Percentiles rank a stretch among this genome's conserved stretches.
Evolutionary conservation across 352 stramenopile genomes (phyloP).

Genomic region (Phytophthora niederhauseri): DNA sequence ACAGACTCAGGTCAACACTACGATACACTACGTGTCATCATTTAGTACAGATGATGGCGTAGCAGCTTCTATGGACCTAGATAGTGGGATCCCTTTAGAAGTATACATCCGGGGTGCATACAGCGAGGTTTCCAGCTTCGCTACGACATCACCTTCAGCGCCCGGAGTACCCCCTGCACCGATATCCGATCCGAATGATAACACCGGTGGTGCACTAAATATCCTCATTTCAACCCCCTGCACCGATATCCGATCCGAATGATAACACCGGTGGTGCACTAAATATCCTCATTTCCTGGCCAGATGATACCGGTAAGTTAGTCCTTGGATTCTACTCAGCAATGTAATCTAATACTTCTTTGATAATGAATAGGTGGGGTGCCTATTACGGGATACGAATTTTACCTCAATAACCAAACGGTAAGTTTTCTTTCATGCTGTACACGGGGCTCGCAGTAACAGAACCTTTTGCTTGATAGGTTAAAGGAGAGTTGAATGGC

Average conservation of each 20-base stretch:
- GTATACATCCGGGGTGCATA: constrained; percentile 36
- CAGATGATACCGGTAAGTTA: constrained; percentile 66
- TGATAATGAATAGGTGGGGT: constrained; percentile 33
- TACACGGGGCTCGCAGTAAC: background rate
- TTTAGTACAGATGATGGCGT: constrained; percentile 15
- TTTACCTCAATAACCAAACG: constrained; percentile 41
- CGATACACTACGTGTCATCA: constrained; percentile 3
- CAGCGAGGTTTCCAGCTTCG: constrained; percentile 40
- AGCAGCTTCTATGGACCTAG: constrained; percentile 21
- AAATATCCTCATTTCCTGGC: constrained; percentile 48
- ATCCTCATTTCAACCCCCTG: too few species aligned
- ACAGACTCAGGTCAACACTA: background rate
- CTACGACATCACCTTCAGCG: constrained; percentile 34
- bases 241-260: constrained; percentile 8
- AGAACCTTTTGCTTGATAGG: constrained; percentile 16
- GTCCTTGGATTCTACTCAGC: too few species aligned
- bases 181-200: constrained; percentile 10
- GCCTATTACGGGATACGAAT: constrained; percentile 37
- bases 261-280: constrained; percentile 50
- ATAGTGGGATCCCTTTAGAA: constrained; percentile 9
- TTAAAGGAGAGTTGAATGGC: constrained; percentile 23
- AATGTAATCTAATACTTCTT: constrained; percentile 6
- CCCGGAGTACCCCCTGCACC: constrained; percentile 33
- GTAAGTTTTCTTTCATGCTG: constrained; percentile 29
- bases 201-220: constrained; percentile 57